phyloP scores from a whole-genome alignment of 1,284 basidiomycete genomes.

The Coriolopsis trogii region DNA sequence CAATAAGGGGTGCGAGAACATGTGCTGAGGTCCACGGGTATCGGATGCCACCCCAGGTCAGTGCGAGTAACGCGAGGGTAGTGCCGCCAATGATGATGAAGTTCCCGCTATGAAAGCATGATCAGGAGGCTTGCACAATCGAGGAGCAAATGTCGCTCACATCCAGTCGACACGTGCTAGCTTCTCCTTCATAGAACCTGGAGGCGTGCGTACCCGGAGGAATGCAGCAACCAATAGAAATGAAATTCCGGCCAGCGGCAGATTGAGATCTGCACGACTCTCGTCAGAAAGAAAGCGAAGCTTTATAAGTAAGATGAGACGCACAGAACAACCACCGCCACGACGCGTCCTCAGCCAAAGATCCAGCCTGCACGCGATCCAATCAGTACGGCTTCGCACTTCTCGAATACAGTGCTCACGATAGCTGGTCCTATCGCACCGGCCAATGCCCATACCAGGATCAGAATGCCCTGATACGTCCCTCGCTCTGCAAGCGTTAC shows the following conservation, averaged over 20 bases:
- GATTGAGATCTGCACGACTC: slow-evolving; percentile 33
- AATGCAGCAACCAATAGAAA: slow-evolving; percentile 35
- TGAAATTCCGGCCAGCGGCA: slow-evolving; percentile 38
- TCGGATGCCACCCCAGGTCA: slow-evolving; percentile 44
- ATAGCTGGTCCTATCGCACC: slow-evolving; percentile 36
- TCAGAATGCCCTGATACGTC: slow-evolving; percentile 36
- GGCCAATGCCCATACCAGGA: slow-evolving; percentile 37
- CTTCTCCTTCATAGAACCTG: slow-evolving; percentile 28
- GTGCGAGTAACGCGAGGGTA: slow-evolving; percentile 34
- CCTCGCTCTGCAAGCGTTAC: slow-evolving; percentile 40
- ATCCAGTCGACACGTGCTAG: slow-evolving; percentile 30
- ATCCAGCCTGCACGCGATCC: slow-evolving; percentile 21
- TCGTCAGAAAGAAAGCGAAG: background rate
- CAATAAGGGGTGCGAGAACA: slow-evolving; percentile 45
- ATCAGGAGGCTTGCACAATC: background rate
- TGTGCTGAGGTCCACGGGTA: slow-evolving; percentile 43
- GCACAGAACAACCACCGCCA: slow-evolving; percentile 35
- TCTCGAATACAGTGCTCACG: too few relatives aligned
- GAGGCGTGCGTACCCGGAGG: slow-evolving; percentile 35
- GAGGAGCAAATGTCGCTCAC: slow-evolving; percentile 17
- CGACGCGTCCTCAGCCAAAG: slow-evolving; percentile 22
- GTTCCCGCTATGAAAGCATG: slow-evolving; percentile 39
- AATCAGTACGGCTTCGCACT: too few relatives aligned
- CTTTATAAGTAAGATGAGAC: background rate
- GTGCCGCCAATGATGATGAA: slow-evolving; percentile 39